A percentile compares a stretch with the other conserved stretches of the same genome.
These are phyloP conservation scores for Schoenoplectus tabernaemontani DNA, from an alignment of 202 grass and related monocot genomes.

Conservation along the genomic window DNA sequence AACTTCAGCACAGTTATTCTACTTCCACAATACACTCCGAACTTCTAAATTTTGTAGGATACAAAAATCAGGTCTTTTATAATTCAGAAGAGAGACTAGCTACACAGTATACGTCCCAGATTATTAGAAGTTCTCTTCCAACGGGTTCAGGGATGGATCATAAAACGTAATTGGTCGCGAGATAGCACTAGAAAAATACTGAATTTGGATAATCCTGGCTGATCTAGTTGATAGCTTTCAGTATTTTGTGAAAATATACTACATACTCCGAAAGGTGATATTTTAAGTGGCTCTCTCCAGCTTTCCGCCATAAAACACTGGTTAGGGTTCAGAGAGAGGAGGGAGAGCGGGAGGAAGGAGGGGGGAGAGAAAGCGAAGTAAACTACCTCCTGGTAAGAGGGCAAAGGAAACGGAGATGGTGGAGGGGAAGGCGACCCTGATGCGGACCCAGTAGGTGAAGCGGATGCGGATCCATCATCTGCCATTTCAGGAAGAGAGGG, in stretches of 20 bases:
- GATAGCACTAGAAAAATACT: background rate
- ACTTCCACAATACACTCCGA: background rate
- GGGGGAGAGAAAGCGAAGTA: background rate
- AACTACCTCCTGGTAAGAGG: slow-evolving; percentile 16
- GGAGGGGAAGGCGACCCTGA: background rate
- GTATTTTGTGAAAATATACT: background rate
- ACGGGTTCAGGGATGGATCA: background rate
- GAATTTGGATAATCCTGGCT: background rate
- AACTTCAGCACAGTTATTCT: too few species aligned
- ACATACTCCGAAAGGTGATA: background rate
- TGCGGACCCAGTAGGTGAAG: slow-evolving; percentile 16
- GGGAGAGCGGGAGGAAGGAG: too few species aligned
- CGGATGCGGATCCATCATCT: slow-evolving; percentile 19
- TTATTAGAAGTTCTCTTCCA: background rate
- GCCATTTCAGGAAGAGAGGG: slow-evolving; percentile 21
- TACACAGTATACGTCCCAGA: background rate
- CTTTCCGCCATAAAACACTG: background rate
- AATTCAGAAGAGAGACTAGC: background rate
- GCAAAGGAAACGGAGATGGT: slow-evolving; percentile 1
- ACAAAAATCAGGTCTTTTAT: background rate
- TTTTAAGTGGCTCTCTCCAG: background rate
- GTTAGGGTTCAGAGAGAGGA: slow-evolving; percentile 6
- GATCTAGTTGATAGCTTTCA: background rate
- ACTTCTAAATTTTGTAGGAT: background rate
- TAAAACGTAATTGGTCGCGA: background rate